These are phyloP conservation scores for Cordyceps fumosorosea DNA, from an alignment of 2,329 filamentous ascomycete species.

Conservation along the genomic window DNA sequence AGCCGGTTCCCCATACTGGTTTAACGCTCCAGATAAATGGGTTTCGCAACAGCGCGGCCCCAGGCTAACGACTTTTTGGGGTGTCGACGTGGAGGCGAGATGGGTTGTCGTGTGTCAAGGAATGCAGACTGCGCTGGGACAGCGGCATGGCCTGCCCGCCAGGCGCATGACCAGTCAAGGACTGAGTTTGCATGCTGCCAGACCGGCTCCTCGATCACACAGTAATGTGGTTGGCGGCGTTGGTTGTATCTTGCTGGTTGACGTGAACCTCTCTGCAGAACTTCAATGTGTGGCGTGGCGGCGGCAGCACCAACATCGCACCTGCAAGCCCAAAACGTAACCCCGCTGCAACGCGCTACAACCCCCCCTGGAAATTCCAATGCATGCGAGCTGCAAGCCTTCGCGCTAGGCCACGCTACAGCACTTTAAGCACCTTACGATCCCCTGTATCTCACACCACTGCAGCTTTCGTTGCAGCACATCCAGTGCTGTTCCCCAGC, in stretches of 20 bases:
- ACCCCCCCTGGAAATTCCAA: neutral
- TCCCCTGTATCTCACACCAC: neutral
- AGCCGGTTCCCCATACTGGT: neutral
- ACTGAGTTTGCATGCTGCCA: no score
- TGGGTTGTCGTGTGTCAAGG: conserved; percentile 6
- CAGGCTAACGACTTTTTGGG: neutral
- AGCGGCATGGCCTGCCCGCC: no score
- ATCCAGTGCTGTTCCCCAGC: neutral
- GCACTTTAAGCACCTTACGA: neutral
- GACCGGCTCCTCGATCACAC: no score
- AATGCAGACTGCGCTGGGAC: neutral
- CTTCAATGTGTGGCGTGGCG: no score
- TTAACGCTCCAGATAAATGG: conserved; percentile 8
- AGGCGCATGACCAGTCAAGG: no score
- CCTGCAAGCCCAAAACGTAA: neutral
- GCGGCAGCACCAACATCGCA: no score
- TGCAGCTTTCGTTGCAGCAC: neutral
- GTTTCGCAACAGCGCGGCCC: neutral
- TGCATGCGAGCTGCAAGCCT: neutral
- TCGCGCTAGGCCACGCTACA: neutral
- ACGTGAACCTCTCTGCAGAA: no score
- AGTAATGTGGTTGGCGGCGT: no score
- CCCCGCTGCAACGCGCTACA: neutral
- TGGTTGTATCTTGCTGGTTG: no score
- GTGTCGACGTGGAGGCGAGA: neutral